Percentiles rank a stretch among this genome's conserved stretches.
Evolutionary conservation across 257 asterid species (phyloP).

Genomic region (Prunella vulgaris): DNA sequence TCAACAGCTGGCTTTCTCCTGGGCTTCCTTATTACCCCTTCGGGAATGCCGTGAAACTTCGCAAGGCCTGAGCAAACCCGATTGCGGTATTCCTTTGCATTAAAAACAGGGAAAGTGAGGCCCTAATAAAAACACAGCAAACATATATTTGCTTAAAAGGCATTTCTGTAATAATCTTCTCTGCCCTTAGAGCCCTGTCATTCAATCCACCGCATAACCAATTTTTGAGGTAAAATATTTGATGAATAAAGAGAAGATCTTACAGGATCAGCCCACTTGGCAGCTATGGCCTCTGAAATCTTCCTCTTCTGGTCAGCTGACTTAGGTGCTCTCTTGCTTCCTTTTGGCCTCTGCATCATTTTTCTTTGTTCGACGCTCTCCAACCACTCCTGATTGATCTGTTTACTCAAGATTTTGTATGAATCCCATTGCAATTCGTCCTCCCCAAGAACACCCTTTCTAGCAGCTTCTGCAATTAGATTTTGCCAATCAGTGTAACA

Average conservation of each 20-base stretch:
- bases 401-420: conserved; percentile 44
- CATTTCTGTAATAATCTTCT: not conserved
- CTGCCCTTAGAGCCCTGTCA: not conserved
- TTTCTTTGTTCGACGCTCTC: conserved; percentile 63
- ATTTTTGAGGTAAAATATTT: not conserved
- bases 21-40: conserved; percentile 53
- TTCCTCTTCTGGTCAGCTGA: conserved; percentile 86
- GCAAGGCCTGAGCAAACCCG: conserved; percentile 70
- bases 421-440: conserved; percentile 83
- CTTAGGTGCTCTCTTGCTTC: conserved; percentile 87
- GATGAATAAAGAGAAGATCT: conserved; percentile 19
- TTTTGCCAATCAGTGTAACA: conserved; percentile 80
- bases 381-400: conserved; percentile 63
- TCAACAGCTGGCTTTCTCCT: conserved; percentile 49
- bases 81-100: conserved; percentile 51
- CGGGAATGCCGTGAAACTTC: conserved; percentile 58
- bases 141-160: not conserved
- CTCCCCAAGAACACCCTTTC: conserved; percentile 65
- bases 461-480: conserved; percentile 67
- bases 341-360: conserved; percentile 40
- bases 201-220: not conserved
- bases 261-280: conserved; percentile 99
- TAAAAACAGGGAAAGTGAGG: not conserved
- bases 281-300: conserved; percentile 82
- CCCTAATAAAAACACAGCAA: not conserved